Percentiles rank a stretch among this genome's conserved stretches.
These are phyloP conservation scores for Hemileia vastatrix DNA, from an alignment of 1,284 basidiomycete species.

Conservation along the genomic window DNA sequence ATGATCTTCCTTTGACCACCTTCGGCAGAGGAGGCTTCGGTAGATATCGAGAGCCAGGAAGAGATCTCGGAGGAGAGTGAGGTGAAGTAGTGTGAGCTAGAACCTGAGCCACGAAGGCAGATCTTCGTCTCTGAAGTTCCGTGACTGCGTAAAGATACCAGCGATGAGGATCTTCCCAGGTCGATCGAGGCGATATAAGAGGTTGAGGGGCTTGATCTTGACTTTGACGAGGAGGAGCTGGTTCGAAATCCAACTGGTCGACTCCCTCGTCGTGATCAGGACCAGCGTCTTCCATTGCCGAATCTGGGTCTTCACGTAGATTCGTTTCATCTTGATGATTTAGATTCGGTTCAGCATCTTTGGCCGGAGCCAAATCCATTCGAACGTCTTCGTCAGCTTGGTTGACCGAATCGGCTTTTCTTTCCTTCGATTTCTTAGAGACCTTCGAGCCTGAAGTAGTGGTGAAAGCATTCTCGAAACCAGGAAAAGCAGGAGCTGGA, in stretches of 20 bases:
- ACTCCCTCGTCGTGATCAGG: not conserved
- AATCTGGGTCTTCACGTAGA: too few relatives aligned
- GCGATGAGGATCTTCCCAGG: not conserved
- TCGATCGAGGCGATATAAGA: not conserved
- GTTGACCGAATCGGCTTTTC: too few relatives aligned
- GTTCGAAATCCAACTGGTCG: not conserved
- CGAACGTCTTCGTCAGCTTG: not conserved
- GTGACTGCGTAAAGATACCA: not conserved
- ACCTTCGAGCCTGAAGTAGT: not conserved
- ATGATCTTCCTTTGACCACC: not conserved
- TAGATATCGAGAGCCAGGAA: not conserved
- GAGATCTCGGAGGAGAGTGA: not conserved
- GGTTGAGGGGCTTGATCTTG: not conserved
- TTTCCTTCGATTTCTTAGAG: not conserved
- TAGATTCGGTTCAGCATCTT: not conserved
- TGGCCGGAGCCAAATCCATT: not conserved
- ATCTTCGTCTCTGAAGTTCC: not conserved
- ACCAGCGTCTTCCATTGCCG: too few relatives aligned
- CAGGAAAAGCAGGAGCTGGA: not conserved
- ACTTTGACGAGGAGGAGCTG: not conserved
- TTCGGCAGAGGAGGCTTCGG: not conserved
- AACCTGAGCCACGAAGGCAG: not conserved
- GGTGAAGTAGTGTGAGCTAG: not conserved
- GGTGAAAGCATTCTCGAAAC: not conserved
- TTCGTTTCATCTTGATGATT: too few relatives aligned